Evolutionary conservation across 2,329 filamentous ascomycete species (phyloP), one percentile per base, ranked within the genome.

Genomic region (Fusarium protoensiforme): DNA sequence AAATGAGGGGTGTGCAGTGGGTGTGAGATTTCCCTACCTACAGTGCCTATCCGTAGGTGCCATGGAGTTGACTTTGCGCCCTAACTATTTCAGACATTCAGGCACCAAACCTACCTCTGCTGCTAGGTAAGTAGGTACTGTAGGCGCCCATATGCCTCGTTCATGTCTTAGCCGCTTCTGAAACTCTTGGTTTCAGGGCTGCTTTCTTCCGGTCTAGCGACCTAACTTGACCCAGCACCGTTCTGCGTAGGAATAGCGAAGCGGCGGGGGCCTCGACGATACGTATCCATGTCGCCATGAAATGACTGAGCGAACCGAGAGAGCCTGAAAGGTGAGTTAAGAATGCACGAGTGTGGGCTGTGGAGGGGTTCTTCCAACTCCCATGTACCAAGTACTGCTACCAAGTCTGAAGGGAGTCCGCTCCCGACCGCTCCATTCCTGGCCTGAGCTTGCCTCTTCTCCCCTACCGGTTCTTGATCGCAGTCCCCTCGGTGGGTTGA

Each of bases 261-360:
- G 46, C 46, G 18, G 39, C 58, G 22, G 58, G 36, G 36, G 66
- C 39, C 16, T 68, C 53, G 43, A 67, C 61, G 24, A 51, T 51
- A 13, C 58, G 54, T n/a, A 18, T 51, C 29, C 58, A 66, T 69
- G 56, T 60, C 57, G 58, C 38, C 58, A 61, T 68, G 61, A 61
- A 60, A 65, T 54, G 56, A 35, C 53, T 53, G 27, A 39, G 22
- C 22, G 56, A 51, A 46, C 58, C 70, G 58, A 61, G 54, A 64
- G 59, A 70, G 70, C 36, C 71, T 73, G 71, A 71, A 73, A 73
- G 70, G 57, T 73, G 71, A 73, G 71, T 71, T 74, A 74, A 68
- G 71, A 68, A 60, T 60, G 60, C 64, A 61, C 51, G 29, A 29
- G 16, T 64, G 71, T 71, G 71, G 67, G 35, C 46, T 73, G 35